Base-by-base conservation (phyloP, 129 eudicot genomes). In the Escallonia herrerae region DNA sequence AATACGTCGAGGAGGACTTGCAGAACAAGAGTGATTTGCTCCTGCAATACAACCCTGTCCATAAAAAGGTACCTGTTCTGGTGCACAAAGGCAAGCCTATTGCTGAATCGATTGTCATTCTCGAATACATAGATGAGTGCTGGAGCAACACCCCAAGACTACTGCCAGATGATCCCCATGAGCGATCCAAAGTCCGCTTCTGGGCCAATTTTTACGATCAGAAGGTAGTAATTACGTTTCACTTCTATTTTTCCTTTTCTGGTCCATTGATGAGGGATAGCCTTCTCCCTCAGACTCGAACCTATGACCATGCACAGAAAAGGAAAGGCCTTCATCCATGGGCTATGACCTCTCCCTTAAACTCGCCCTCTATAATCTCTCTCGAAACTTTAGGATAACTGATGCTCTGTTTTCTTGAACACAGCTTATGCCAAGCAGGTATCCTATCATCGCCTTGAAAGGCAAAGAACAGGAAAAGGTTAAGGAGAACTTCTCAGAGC, bases 61-160 rank as follows among this genome's bases (percentile, higher is more conserved):
- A 73, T 12, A 71, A 67, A 57, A 40, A 71, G 39, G 72, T 80
- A 2, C 85, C 81, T 5, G 71, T 80, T 22, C 42, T 80, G 14
- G 14, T 80, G 2, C 77, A 71, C 39, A 68, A 76, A 7, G 75
- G 81, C 15, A 67, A 75, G 0, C 77, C 85, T 13, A 51, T 76
- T 56, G 56, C 69, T 3, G 85, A 80, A 9, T 80, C 85, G 6
- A 63, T 60, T 39, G 66, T 71, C 50, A 80, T 80, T 40, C 8
- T 79, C n/a, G 84, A 79, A 54, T 79, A 79, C 40, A 70, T 79
- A 12, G 84, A 79, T 56, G 71, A 80, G 8, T 61, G 53, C 54
- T 80, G 80, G 77, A 57, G 75, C 37, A 71, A 68, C 2, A 22
- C 43, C 33, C 67, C 78, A 5, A 65, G 3, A 0, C n/a, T 80